Conservation (phyloP, 345 rosid genomes). For the Citrus inodora region DNA sequence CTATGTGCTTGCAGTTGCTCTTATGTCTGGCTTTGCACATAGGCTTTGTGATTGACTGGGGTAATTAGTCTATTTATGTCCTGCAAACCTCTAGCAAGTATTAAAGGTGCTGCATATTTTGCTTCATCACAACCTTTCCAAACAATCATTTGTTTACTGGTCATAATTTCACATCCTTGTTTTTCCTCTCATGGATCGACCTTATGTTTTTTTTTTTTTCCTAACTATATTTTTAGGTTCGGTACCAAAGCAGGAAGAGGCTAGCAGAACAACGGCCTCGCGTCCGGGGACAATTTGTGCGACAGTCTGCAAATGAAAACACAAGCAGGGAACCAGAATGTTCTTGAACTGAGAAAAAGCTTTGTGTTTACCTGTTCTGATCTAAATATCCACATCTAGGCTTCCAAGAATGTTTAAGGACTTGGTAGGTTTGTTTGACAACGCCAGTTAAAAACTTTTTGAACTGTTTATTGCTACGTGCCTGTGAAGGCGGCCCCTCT, state of each 20-base stretch:
- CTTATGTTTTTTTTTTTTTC: neutral
- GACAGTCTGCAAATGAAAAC: constrained; percentile 20
- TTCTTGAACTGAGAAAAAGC: neutral
- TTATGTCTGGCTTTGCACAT: neutral
- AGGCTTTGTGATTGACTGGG: neutral
- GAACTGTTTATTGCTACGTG: neutral
- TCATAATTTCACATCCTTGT: neutral
- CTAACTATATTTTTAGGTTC: constrained; percentile 13
- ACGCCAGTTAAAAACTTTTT: neutral
- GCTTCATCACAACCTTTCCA: neutral
- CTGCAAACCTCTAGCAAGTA: neutral
- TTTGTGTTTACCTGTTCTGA: neutral
- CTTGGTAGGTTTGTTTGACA: neutral
- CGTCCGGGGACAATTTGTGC: constrained; percentile 29
- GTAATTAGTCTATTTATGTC: neutral
- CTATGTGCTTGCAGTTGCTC: neutral
- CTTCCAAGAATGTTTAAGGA: neutral
- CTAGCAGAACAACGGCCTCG: constrained; percentile 35
- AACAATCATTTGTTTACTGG: neutral
- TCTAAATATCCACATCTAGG: neutral
- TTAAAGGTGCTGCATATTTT: neutral
- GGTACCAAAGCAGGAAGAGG: constrained; percentile 33
- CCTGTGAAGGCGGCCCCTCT: neutral
- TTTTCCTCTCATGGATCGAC: neutral
- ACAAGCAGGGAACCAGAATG: constrained; percentile 22